Base-by-base conservation (phyloP, 1,284 basidiomycete genomes). In the Fistulinella staudtii region DNA sequence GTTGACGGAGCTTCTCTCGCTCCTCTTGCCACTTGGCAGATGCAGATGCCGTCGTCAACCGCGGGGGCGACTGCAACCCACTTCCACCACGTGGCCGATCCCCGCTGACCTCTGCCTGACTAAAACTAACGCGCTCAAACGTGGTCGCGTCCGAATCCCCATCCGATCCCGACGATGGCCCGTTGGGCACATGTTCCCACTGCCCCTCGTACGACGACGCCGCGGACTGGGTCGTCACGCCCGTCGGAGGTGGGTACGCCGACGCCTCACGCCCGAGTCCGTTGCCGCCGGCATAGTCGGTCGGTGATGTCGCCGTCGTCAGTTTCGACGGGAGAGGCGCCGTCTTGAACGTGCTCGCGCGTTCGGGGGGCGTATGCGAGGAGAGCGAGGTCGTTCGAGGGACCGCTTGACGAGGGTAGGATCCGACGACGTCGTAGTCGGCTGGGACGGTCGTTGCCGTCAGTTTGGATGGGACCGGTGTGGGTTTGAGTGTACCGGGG, bases 181-280 rank as follows among this genome's bases (percentile, higher is more conserved):
- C 57, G 3, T 8, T 28, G 13, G 49, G 57, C 27, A 59, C 29
- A 29, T 59, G 49, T 15, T 63, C 58, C 60, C 60, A 63, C 29
- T 52, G 58, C 1, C 43, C 4, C 8, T 63, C 59, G 9, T 48
- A 42, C 8, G 30, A 18, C 15, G 30, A 17, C 30, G 4, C 17
- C 6, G 30, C 15, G 3, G 15, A 31, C 13, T 17, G 15, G 10
- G 47, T 24, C 52, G n/a, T n/a, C n/a, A n/a, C n/a, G n/a, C n/a
- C n/a, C n/a, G n/a, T n/a, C n/a, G n/a, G n/a, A n/a, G n/a, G n/a
- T n/a, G n/a, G n/a, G n/a, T n/a, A n/a, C n/a, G n/a, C n/a, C n/a
- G n/a, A n/a, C n/a, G n/a, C n/a, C n/a, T n/a, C n/a, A n/a, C n/a
- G n/a, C n/a, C n/a, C n/a, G n/a, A n/a, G n/a, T n/a, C n/a, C n/a